A percentile compares a stretch with the other conserved stretches of the same genome.
Conservation (phyloP, 441 rosid genomes). For the Croton laevigatus region DNA sequence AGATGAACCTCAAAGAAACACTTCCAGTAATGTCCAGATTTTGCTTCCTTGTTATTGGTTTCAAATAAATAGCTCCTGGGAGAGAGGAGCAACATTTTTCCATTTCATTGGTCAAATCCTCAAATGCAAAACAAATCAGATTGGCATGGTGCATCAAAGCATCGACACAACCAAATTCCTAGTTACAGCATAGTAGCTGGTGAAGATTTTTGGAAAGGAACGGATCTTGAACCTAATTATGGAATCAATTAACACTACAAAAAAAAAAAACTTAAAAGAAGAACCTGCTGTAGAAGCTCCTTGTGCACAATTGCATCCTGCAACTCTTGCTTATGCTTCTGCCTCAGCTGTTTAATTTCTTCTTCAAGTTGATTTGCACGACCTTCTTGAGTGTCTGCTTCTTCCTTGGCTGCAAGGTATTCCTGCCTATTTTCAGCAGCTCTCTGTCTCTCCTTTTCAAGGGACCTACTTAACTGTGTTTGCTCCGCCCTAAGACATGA, state of each 20-base stretch:
- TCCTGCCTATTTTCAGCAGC: slow-evolving; percentile 98
- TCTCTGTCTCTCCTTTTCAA: slow-evolving; percentile 98
- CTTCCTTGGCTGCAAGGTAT: slow-evolving; percentile 95
- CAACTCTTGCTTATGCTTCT: slow-evolving; percentile 85
- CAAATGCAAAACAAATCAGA: background rate
- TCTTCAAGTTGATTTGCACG: slow-evolving; percentile 85
- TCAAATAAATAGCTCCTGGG: background rate
- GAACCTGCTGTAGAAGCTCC: slow-evolving; percentile 89
- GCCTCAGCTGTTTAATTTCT: slow-evolving; percentile 75
- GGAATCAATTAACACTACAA: background rate
- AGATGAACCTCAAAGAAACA: slow-evolving; percentile 12
- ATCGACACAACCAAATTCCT: background rate
- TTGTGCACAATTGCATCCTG: slow-evolving; percentile 74
- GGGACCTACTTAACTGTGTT: slow-evolving; percentile 85
- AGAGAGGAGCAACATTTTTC: background rate
- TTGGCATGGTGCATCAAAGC: slow-evolving; percentile 1
- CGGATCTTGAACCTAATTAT: slow-evolving; percentile 2
- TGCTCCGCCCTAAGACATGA: slow-evolving; percentile 96
- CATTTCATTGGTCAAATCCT: background rate
- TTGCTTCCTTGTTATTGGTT: slow-evolving; percentile 1
- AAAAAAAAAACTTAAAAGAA: slow-evolving; percentile 7
- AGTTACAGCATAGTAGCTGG: background rate
- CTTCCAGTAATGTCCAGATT: background rate
- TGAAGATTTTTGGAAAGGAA: slow-evolving; percentile 9
- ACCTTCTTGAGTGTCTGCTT: slow-evolving; percentile 91